Evolutionary conservation across 2,329 filamentous ascomycete species (phyloP), one percentile per base, ranked within the genome.

Genomic region (Colletotrichum endophyticum): DNA sequence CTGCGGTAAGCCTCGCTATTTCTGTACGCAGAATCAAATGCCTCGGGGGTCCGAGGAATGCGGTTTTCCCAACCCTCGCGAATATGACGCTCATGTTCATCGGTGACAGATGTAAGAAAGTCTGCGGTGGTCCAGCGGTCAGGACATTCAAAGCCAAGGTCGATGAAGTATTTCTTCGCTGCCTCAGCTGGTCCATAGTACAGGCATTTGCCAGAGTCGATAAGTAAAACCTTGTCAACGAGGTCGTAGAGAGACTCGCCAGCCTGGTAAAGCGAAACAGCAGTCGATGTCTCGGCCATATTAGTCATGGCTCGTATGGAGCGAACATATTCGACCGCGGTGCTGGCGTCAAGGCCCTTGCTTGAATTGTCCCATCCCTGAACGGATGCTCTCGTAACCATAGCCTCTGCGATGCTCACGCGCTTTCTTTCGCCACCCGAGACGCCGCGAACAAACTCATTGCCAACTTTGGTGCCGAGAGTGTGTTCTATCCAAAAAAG

Each of bases 291-390:
- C 53, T 91, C 85, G 1, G 90, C 89, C 82, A 94, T 91, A 77
- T 94, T 92, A 0, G 94, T 95, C 78, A 94, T 89, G 56, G 92
- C 90, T 39, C 92, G 87, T 70, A 95, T 83, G 72, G 91, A 91
- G 76, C 91, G 89, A 11, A 92, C 91, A 74, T 93, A 95, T 78
- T 94, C 91, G 12, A 94, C 82, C 1, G 93, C 93, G 1, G 92
- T 94, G 39, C 89, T 91, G 16, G 91, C 89, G 80, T 95, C 93
- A 3, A 95, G 84, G 2, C 93, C 93, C 75, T 88, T 87, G 1
- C 92, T 94, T 4, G 89, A 92, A 76, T 95, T 94, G 79, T 93
- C 94, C 94, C 94, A 96, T 76, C 92, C 94, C 82, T 95, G 93
- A 3, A 91, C 87, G 57, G 89, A 92, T 3, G 91, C 90, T n/a